Evolutionary conservation across 2,329 filamentous ascomycete species (phyloP).

Genomic region (Pseudocercospora vitis): DNA sequence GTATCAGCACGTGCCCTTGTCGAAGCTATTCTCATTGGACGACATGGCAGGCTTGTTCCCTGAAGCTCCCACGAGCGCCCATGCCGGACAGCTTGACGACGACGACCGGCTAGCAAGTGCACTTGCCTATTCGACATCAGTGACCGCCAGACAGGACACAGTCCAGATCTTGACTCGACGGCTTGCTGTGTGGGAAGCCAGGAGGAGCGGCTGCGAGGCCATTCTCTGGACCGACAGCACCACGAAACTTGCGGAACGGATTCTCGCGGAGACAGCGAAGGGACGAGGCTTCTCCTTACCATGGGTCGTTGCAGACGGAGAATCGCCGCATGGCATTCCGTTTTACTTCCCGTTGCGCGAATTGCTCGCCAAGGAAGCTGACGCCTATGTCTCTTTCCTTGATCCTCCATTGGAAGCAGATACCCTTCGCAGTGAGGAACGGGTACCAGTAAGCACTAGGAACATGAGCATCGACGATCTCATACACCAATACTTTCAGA

Average conservation of each 20-base stretch:
- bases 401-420: slow-evolving; percentile 40
- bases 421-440: slow-evolving; percentile 37
- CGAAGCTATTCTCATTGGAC: slow-evolving; percentile 18
- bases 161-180: slow-evolving; percentile 68
- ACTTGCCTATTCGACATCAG: slow-evolving; percentile 41
- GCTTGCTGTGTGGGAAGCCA: slow-evolving; percentile 67
- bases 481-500: slow-evolving; percentile 83
- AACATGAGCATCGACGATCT: slow-evolving; percentile 88
- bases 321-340: slow-evolving; percentile 55
- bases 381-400: slow-evolving; percentile 57
- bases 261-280: slow-evolving; percentile 84
- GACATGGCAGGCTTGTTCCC: slow-evolving; percentile 17
- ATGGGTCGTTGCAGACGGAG: slow-evolving; percentile 77
- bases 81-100: neutral
- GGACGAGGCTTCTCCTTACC: slow-evolving; percentile 82
- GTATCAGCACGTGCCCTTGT: slow-evolving; percentile 20
- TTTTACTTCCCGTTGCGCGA: slow-evolving; percentile 84
- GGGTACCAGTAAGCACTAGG: slow-evolving; percentile 60
- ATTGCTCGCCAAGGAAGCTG: slow-evolving; percentile 76
- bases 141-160: slow-evolving; percentile 75
- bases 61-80: neutral
- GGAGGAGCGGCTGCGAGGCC: slow-evolving; percentile 61
- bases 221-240: slow-evolving; percentile 85
- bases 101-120: slow-evolving; percentile 12
- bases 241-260: slow-evolving; percentile 80